Evolutionary conservation across 495 filamentous ascomycete species (phyloP), one percentile per base, ranked within the genome.

Genomic region (Penicillium parvum): DNA sequence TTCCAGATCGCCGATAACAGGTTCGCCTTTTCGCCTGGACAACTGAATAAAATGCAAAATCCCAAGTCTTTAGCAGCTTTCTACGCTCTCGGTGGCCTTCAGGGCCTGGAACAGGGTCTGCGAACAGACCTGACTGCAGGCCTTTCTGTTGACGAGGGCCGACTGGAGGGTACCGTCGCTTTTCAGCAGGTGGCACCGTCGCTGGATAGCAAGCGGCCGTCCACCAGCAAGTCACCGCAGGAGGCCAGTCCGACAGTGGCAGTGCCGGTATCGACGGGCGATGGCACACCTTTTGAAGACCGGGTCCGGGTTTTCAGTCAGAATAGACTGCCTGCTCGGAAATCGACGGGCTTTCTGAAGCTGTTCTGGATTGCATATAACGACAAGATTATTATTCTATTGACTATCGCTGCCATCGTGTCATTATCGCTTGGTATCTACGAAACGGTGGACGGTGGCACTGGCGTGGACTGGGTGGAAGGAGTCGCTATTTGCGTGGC

Each of bases 331-430:
- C 88, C 88, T 0, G 76, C 73, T 40, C 84, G 86, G 58, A 85
- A 90, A 53, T 77, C 83, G 20, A 84, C 87, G 43, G 80, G 69
- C 30, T 75, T 94, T 39, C 71, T 84, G 46, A 75, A 82, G 52
- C 51, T 91, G 23, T 82, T 90, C 57, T 94, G 87, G 87, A 82
- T 84, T 55, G 87, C 86, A 7, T 90, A 88, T 58, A 88, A 91
- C 54, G 88, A 94, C 65, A 88, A 88, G 47, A 85, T 94, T 15
- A 70, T 94, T 38, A 84, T 91, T 12, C 65, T 88, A 12, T 67
- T 89, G 37, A 85, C 83, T 9, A 70, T 77, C 23, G 86, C 85
- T n/a, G 86, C 84, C 7, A 61, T 86, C 22, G 69, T 89, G 14
- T 88, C 83, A 3, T 71, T 89, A 37, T 83, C 77, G 23, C 65